Evolutionary conservation across 352 stramenopile genomes (phyloP), one percentile per base, ranked within the genome.

Genomic region (Pythium biforme): DNA sequence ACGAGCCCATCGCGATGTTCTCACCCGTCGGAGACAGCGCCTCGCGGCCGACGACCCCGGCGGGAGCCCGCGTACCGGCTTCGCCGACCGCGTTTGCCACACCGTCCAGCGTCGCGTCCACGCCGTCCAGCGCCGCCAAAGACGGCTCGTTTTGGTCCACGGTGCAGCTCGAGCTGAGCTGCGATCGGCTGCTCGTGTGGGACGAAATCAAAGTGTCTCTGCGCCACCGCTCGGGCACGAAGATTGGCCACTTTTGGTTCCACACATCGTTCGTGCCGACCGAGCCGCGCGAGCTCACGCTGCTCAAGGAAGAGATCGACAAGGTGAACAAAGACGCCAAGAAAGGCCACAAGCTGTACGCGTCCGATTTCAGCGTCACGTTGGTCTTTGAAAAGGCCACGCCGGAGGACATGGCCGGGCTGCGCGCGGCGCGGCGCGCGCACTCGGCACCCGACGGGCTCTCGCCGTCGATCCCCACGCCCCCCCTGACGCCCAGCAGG

Each of bases 231-330:
- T 62, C 69, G 11, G 75, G 76, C 20, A 57, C 57, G 8, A 73
- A 73, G 4, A 54, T 92, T 19, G 82, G 82, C 2, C 72, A 92
- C 55, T 83, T 90, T 66, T 92, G 82, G 82, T 87, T 92, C 66
- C 82, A 92, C 69, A 88, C 82, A 10, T 66, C 82, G n/a, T 92
- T 92, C 34, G 55, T 92, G 20, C 39, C 55, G 14, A 57, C 56
- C n/a, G 69, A 58, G 19, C 39, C 64, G 19, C 51, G 74, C 40
- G 69, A 80, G 64, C 59, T 92, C 14, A 46, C 53, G 39, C 27
- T 91, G 17, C 29, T 62, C 12, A 92, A 92, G 50, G 61, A 63
- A 29, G 82, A 88, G 66, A 89, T 92, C 49, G 82, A 92, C 75
- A 87, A 89, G 49, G 59, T 78, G 20, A 64, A 85, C 23, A 90